Evolutionary conservation across 2,329 filamentous ascomycete genomes (phyloP).

Genomic region (Fusarium multiceps): DNA sequence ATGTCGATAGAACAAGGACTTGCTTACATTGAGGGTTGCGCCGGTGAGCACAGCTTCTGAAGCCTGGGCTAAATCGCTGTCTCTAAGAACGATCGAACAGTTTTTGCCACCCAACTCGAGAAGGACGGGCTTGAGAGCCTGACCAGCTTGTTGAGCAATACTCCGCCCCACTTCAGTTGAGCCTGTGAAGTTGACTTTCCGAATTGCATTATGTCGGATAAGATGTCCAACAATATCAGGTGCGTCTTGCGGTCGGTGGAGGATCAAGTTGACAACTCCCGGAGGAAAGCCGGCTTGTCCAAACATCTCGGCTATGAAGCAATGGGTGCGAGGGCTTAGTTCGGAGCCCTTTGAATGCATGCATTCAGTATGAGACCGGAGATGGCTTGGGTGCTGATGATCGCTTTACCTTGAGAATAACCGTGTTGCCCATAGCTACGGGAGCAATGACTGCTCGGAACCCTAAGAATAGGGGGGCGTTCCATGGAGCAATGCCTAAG

Average conservation of each 20-base stretch:
- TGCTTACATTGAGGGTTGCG: slow-evolving; percentile 19
- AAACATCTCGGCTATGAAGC: slow-evolving; percentile 70
- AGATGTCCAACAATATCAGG: slow-evolving; percentile 72
- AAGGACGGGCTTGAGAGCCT: slow-evolving; percentile 79
- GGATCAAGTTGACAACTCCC: slow-evolving; percentile 80
- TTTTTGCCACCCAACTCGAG: slow-evolving; percentile 87
- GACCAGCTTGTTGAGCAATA: slow-evolving; percentile 74
- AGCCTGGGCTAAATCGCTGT: slow-evolving; percentile 79
- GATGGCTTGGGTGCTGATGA: background rate
- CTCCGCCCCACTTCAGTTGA: slow-evolving; percentile 77
- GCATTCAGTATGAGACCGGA: background rate
- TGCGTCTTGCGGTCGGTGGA: slow-evolving; percentile 71
- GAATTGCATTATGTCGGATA: slow-evolving; percentile 72
- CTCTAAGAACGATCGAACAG: slow-evolving; percentile 78
- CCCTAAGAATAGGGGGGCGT: background rate
- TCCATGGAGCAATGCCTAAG: slow-evolving; percentile 1
- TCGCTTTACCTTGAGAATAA: slow-evolving; percentile 68
- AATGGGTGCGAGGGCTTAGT: slow-evolving; percentile 70
- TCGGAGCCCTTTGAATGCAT: slow-evolving; percentile 64
- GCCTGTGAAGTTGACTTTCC: slow-evolving; percentile 88
- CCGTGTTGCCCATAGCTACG: slow-evolving; percentile 70
- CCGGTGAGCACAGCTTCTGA: slow-evolving; percentile 67
- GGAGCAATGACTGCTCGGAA: background rate
- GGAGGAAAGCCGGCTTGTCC: slow-evolving; percentile 79
- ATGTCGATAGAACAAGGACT: background rate